These are phyloP conservation scores for Claviceps sorghi DNA, from an alignment of 2,329 filamentous ascomycete genomes.

Conservation along the genomic window DNA sequence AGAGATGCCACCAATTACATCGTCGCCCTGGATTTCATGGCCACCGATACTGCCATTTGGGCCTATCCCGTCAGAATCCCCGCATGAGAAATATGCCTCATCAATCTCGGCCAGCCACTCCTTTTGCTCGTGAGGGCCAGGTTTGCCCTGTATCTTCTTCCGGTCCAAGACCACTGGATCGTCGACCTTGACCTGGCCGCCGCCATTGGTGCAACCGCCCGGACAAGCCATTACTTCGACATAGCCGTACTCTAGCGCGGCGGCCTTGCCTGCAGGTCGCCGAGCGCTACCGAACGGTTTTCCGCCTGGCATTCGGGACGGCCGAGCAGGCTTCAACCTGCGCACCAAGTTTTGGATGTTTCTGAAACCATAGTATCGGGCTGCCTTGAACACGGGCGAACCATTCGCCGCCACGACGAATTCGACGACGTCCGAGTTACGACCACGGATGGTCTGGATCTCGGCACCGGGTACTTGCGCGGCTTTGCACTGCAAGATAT, in stretches of 20 bases:
- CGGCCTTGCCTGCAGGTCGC: conserved; percentile 34
- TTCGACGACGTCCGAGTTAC: conserved; percentile 84
- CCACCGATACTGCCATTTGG: conserved; percentile 10
- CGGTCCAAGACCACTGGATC: conserved; percentile 50
- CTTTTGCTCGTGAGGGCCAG: conserved; percentile 67
- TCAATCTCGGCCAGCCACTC: conserved; percentile 71
- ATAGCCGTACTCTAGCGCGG: conserved; percentile 61
- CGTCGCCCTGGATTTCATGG: conserved; percentile 10
- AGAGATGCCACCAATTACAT: conserved; percentile 50
- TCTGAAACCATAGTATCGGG: conserved; percentile 90
- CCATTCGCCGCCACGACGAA: conserved; percentile 51
- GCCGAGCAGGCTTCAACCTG: conserved; percentile 67
- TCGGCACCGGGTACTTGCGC: conserved; percentile 55
- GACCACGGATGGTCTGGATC: conserved; percentile 58
- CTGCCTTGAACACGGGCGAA: conserved; percentile 57
- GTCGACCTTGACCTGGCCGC: conserved; percentile 83
- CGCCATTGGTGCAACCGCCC: conserved; percentile 95
- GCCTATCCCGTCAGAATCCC: conserved; percentile 31
- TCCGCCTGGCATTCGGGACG: conserved; percentile 67
- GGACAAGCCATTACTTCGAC: conserved; percentile 99
- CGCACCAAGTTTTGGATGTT: conserved; percentile 97
- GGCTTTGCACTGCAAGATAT: conserved; percentile 64
- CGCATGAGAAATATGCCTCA: conserved; percentile 76
- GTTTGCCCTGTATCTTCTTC: conserved; percentile 35
- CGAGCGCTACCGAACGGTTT: conserved; percentile 43